Conservation (phyloP, 2,329 filamentous ascomycete species). For the Talaromyces rugulosus region DNA sequence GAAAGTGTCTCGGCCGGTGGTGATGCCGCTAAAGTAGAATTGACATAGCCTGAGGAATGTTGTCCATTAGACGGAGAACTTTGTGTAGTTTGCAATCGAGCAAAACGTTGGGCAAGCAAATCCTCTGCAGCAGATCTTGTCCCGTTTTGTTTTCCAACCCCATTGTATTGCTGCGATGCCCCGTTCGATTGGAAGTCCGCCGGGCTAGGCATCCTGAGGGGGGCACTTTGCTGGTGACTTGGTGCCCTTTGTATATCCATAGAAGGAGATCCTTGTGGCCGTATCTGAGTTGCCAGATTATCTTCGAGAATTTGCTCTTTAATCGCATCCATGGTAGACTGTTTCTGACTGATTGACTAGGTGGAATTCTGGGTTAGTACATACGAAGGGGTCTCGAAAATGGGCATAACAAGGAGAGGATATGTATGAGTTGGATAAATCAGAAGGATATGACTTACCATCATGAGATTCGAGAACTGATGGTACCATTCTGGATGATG, state of each 20-base stretch:
- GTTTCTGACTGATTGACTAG: slow-evolving; percentile 36
- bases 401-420: not conserved
- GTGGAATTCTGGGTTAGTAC: not conserved
- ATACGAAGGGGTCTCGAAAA: not conserved
- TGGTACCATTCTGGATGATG: slow-evolving; percentile 49
- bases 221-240: slow-evolving; percentile 15
- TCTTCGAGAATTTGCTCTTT: slow-evolving; percentile 38
- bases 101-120: slow-evolving; percentile 39
- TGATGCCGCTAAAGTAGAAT: not conserved
- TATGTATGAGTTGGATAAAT: not conserved
- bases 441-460: slow-evolving; percentile 20
- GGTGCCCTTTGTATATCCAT: slow-evolving; percentile 20
- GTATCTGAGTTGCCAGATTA: slow-evolving; percentile 26
- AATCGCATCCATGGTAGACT: slow-evolving; percentile 38
- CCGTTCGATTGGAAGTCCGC: slow-evolving; percentile 31
- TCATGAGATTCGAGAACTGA: slow-evolving; percentile 50
- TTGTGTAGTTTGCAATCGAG: slow-evolving; percentile 29
- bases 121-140: slow-evolving; percentile 26
- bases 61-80: slow-evolving; percentile 14
- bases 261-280: slow-evolving; percentile 19
- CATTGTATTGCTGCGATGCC: slow-evolving; percentile 20
- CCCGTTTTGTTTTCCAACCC: slow-evolving; percentile 16
- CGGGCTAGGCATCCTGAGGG: slow-evolving; percentile 37
- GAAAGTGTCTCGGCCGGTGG: slow-evolving; percentile 15
- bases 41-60: not conserved